Evolutionary conservation across 1,284 basidiomycete genomes (phyloP), one percentile per base, ranked within the genome.

Genomic region (Ustilago loliicola): DNA sequence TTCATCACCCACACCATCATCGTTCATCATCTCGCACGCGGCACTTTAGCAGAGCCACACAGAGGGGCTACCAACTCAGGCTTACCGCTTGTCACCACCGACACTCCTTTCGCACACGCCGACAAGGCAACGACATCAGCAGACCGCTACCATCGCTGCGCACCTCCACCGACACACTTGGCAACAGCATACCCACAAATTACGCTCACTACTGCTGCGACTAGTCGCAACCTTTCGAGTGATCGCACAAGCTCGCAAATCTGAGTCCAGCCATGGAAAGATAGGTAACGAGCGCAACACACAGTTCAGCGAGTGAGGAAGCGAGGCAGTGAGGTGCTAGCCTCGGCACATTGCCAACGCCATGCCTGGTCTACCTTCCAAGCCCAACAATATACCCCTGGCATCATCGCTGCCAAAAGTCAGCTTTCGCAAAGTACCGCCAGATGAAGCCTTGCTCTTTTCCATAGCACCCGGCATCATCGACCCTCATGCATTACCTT

Each of bases 371-470:
- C 66, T 81, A 40, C 78, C 76, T 11, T 69, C 69, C 51, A 62
- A 72, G 50, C 77, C 80, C 48, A 82, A 82, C 75, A 81, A 81
- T 54, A 71, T 81, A 57, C 81, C 81, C 54, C 51, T 83, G 21
- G 80, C 80, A 48, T 83, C 81, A 7, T 83, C 81, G 0, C 67
- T 83, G 23, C 81, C 81, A 23, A 81, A 77, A 50, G 79, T 83
- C 47, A 83, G 80, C 61, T 85, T 82, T 48, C 80, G 81, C 30
- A 76, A 67, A 29, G 70, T 84, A 25, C 73, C 79, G 0, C 67
- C 63, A 23, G 65, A 80, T n/a, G 83, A 84, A 54, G 72, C 74
- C 3, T 67, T 60, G 51, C 50, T 63, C 40, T 68, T 82, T 13
- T 45, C 68, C 48, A 54, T 65, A 4, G 72, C 80, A 17, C 69